A percentile compares a stretch with the other conserved stretches of the same genome.
phyloP scores from a whole-genome alignment of 257 asterid genomes.

The Solanum arcanum region DNA sequence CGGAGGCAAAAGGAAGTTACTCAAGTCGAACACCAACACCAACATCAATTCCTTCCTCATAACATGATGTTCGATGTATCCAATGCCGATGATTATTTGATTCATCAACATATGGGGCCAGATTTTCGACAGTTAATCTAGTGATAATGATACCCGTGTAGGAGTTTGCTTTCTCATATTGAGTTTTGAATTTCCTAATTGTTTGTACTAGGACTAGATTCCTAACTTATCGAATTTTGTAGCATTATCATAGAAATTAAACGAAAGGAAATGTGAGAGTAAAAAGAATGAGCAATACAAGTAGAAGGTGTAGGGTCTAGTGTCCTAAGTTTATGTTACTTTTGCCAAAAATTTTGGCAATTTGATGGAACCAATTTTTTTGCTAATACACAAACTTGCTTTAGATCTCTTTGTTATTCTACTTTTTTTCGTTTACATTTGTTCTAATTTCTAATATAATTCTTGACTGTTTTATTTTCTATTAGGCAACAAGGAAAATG shows the following conservation, averaged over 20 bases:
- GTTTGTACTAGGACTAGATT: constrained; percentile 13
- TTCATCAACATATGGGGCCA: constrained; percentile 75
- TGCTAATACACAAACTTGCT: not conserved
- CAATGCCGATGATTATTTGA: constrained; percentile 62
- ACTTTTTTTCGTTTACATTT: not conserved
- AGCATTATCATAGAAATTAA: not conserved
- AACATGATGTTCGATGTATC: constrained; percentile 60
- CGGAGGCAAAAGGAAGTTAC: constrained; percentile 70
- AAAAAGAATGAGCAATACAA: not conserved
- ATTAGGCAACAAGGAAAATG: not conserved
- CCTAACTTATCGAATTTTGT: constrained; percentile 41
- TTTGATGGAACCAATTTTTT: not conserved
- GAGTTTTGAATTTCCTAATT: not conserved
- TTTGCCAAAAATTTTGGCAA: constrained; percentile 24
- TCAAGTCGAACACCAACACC: constrained; percentile 46
- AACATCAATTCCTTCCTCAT: constrained; percentile 47
- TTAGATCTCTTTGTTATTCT: not conserved
- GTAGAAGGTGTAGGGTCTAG: constrained; percentile 15
- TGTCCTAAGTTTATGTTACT: constrained; percentile 15
- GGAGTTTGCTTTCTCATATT: not conserved
- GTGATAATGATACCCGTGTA: not conserved
- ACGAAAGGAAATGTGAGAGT: not conserved
- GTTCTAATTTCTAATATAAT: not conserved
- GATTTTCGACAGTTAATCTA: constrained; percentile 67
- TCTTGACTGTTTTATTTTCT: not conserved